Base-by-base conservation (phyloP, 352 stramenopile species). In the Phytopythium montanum region DNA sequence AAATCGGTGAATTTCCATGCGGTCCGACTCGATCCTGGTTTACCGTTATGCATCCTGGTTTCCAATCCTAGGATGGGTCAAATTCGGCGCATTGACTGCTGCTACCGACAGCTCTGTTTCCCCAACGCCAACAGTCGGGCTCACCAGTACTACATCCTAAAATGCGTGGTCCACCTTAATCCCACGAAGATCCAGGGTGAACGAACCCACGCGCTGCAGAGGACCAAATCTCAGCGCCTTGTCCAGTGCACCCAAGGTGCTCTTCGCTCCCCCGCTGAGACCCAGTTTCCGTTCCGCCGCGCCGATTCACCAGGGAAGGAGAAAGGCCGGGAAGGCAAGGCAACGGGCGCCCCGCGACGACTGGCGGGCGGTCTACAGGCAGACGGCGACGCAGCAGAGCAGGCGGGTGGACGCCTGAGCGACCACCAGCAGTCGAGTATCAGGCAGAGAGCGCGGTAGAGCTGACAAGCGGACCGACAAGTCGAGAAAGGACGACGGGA, bases 171-270 rank as follows among this genome's bases (percentile, higher is more conserved):
- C 25, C 45, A 52, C 45, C 14, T 21, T 21, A 23, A 52, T 1
- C 6, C 1, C 18, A 16, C 25, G 2, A 52, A 52, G n/a, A 52
- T 36, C 25, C 45, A 52, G 45, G 45, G 19, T 52, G 45, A 52
- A 52, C 45, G 45, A 52, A 52, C 45, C 45, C 45, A 52, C 25
- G 45, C 3, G 25, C 2, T 0, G 45, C 16, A 23, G 21, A 16
- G 12, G 6, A 38, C 33, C 33, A 38, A 52, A 52, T 52, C 45
- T 52, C 45, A 52, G 45, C 45, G 13, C 21, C 13, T 49, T 49
- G n/a, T n/a, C n/a, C n/a, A n/a, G n/a, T n/a, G n/a, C n/a, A n/a
- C n/a, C n/a, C n/a, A n/a, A n/a, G 45, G 45, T 52, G 45, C 45
- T 26, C 45, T 52, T 49, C 42, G 36, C 36, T 18, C 41, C n/a